Conservation (phyloP, 139 green algal species). For the Mychonastes homosphaera region DNA sequence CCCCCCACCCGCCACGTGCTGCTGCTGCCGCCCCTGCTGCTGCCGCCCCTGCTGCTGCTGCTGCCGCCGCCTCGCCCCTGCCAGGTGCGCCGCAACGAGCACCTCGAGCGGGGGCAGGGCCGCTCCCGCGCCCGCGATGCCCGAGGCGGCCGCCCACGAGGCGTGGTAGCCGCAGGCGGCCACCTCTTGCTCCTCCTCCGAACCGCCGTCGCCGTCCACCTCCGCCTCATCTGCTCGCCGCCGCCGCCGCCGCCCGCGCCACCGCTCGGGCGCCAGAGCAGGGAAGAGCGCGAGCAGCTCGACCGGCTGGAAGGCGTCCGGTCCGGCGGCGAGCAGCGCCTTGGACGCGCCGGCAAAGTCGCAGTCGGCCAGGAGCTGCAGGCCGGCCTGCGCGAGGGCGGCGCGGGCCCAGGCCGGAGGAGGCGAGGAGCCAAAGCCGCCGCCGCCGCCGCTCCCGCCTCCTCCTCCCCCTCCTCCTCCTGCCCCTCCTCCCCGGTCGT, state of each 20-base stretch:
- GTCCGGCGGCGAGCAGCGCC: conserved; percentile 24
- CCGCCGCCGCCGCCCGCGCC: conserved; percentile 17
- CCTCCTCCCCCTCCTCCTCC: conserved; percentile 7
- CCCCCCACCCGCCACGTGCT: conserved; percentile 16
- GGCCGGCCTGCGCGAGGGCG: conserved; percentile 40
- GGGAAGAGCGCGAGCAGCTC: conserved; percentile 53
- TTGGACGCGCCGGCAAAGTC: conserved; percentile 30
- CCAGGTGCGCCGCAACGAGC: not conserved
- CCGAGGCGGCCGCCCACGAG: conserved; percentile 7
- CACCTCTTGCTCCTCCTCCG: too few relatives aligned
- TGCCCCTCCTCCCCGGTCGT: conserved; percentile 18
- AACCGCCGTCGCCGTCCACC: conserved; percentile 20
- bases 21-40: conserved; percentile 9
- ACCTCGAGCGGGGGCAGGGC: too few relatives aligned
- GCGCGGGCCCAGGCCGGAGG: conserved; percentile 27
- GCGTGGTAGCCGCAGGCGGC: not conserved
- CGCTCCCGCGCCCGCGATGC: conserved; percentile 3
- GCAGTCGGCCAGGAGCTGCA: conserved; percentile 39
- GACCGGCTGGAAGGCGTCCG: conserved; percentile 34
- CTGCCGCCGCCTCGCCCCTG: too few relatives aligned
- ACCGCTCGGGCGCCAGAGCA: too few relatives aligned
- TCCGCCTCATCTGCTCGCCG: conserved; percentile 27
- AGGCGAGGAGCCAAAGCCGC: conserved; percentile 3
- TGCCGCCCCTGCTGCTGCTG: too few relatives aligned
- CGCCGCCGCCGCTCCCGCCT: conserved; percentile 4